Conservation (phyloP, 805 yeast species). For the Candida ortonii region DNA sequence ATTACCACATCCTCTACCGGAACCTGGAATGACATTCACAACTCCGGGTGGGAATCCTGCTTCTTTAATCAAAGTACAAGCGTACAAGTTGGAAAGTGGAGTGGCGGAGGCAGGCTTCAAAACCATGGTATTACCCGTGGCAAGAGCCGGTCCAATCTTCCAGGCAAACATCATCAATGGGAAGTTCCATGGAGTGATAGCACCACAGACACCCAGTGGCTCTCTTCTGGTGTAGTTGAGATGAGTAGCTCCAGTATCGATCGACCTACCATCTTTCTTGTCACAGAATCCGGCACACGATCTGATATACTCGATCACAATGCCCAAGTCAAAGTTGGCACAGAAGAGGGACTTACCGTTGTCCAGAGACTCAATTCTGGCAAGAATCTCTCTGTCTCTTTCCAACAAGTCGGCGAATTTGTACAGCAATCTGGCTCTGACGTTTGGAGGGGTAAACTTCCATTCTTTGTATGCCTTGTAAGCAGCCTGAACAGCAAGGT, state of each 20-base stretch:
- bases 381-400: constrained; percentile 64
- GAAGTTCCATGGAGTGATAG: constrained; percentile 96
- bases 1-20: constrained; percentile 81
- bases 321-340: constrained; percentile 72
- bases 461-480: constrained; percentile 71
- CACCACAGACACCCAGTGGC: constrained; percentile 94
- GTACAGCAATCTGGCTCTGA: constrained; percentile 58
- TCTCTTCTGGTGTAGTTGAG: constrained; percentile 80
- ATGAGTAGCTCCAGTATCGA: constrained; percentile 72
- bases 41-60: constrained; percentile 94
- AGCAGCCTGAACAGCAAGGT: constrained; percentile 84
- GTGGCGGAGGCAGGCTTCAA: constrained; percentile 91
- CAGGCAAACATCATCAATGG: constrained; percentile 92
- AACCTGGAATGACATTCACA: constrained; percentile 81
- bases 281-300: constrained; percentile 92
- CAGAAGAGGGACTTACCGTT: constrained; percentile 80
- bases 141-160: constrained; percentile 92
- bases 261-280: constrained; percentile 71
- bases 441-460: constrained; percentile 67
- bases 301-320: constrained; percentile 67
- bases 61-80: constrained; percentile 64
- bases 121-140: constrained; percentile 85
- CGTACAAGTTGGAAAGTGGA: constrained; percentile 81
- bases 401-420: constrained; percentile 80
- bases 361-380: constrained; percentile 81